A percentile compares a stretch with the other conserved stretches of the same genome.
Evolutionary conservation across 2,329 filamentous ascomycete genomes (phyloP).

Genomic region (Lecanicillium sp.): DNA sequence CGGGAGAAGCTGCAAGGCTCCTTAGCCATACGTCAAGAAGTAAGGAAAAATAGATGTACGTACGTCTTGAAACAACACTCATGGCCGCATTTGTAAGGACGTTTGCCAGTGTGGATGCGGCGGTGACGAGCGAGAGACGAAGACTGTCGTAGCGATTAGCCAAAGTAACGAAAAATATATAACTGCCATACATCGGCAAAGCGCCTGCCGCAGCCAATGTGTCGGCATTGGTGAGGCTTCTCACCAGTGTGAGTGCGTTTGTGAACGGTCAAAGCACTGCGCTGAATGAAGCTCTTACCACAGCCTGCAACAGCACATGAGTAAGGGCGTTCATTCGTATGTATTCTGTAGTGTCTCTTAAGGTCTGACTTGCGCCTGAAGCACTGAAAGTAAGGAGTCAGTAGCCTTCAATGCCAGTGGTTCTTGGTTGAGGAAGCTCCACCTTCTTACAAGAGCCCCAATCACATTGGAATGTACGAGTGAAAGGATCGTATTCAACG

Average conservation of each 20-base stretch:
- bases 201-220: slow-evolving; percentile 56
- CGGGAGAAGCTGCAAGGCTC: slow-evolving; percentile 65
- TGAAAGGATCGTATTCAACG: slow-evolving; percentile 54
- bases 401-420: too few species aligned
- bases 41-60: too few species aligned
- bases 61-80: slow-evolving; percentile 47
- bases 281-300: slow-evolving; percentile 63
- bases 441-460: slow-evolving; percentile 57
- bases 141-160: slow-evolving; percentile 33
- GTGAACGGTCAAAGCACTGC: slow-evolving; percentile 62
- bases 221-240: slow-evolving; percentile 62
- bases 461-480: slow-evolving; percentile 55
- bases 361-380: slow-evolving; percentile 67
- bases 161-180: neutral
- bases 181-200: slow-evolving; percentile 55
- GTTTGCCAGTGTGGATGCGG: slow-evolving; percentile 57
- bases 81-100: slow-evolving; percentile 56
- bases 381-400: slow-evolving; percentile 37
- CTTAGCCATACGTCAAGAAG: too few species aligned
- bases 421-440: slow-evolving; percentile 18
- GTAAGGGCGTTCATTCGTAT: slow-evolving; percentile 63
- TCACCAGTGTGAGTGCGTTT: slow-evolving; percentile 64
- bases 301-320: slow-evolving; percentile 51
- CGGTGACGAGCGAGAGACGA: slow-evolving; percentile 58
- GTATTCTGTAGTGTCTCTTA: slow-evolving; percentile 62